Evolutionary conservation across 371 early-diverging fungal genomes (phyloP).

Genomic region (Mucor indicus): DNA sequence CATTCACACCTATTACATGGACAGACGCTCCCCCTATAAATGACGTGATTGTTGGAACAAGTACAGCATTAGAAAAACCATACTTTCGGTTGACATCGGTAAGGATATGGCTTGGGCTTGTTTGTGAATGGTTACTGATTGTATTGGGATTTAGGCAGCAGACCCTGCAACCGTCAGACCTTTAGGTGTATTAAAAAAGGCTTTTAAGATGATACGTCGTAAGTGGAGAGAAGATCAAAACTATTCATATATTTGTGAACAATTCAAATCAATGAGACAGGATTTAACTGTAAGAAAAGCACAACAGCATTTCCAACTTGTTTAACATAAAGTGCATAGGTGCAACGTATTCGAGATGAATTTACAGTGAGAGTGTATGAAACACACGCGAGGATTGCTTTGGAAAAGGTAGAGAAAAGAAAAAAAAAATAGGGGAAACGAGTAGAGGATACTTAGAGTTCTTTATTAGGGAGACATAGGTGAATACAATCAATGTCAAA

Average conservation of each 20-base stretch:
- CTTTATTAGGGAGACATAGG: constrained; percentile 79
- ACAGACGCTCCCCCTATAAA: neutral
- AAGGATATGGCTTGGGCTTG: constrained; percentile 5
- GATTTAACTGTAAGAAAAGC: constrained; percentile 79
- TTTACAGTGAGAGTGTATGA: constrained; percentile 95
- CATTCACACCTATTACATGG: constrained; percentile 10
- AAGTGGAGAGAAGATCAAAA: constrained; percentile 80
- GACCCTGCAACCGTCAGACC: constrained; percentile 91
- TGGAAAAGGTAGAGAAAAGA: constrained; percentile 71
- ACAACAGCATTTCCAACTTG: neutral
- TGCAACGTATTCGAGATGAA: constrained; percentile 89
- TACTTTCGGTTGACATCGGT: constrained; percentile 88
- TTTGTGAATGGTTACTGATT: too few species aligned
- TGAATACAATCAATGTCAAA: constrained; percentile 97
- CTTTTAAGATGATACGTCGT: constrained; percentile 69
- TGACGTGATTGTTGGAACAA: constrained; percentile 83
- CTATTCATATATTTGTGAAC: constrained; percentile 93
- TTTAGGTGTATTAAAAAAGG: constrained; percentile 64
- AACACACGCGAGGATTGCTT: constrained; percentile 89
- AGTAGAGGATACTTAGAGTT: neutral
- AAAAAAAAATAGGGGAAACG: neutral
- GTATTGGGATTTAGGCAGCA: constrained; percentile 75
- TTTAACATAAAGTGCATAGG: constrained; percentile 30
- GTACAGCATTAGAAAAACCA: constrained; percentile 73
- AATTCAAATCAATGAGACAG: constrained; percentile 66